These are phyloP conservation scores for Paramarasmius palmivorus DNA, from an alignment of 1,284 basidiomycete genomes.

Conservation along the genomic window DNA sequence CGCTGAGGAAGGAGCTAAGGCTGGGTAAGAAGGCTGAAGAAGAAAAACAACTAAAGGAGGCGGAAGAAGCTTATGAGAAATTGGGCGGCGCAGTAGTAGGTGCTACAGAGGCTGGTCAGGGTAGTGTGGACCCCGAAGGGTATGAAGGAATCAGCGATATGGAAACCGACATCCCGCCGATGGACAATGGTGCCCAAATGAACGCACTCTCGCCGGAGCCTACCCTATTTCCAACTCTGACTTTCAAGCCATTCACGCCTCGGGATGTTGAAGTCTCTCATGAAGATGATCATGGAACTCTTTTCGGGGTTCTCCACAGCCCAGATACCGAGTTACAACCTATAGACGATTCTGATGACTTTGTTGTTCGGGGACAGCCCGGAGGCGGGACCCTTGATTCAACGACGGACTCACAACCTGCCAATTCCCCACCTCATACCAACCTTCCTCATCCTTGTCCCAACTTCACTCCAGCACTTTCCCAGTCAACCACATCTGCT, in stretches of 20 bases:
- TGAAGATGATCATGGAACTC: not conserved
- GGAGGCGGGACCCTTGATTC: not conserved
- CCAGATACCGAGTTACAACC: not conserved
- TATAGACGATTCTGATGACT: not conserved
- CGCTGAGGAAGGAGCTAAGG: constrained; percentile 20
- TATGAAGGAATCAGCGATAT: not conserved
- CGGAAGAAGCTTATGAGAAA: not conserved
- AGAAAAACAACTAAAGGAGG: not conserved
- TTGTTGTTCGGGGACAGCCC: not conserved
- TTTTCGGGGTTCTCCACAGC: not conserved
- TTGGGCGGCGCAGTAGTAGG: too few species aligned
- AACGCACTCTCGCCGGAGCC: not conserved
- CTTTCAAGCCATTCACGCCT: not conserved
- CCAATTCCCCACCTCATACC: not conserved
- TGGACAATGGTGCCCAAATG: not conserved
- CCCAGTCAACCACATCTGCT: not conserved
- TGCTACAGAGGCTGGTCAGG: not conserved
- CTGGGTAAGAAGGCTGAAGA: not conserved
- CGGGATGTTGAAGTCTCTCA: not conserved
- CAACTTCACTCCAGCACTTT: not conserved
- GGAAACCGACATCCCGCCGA: not conserved
- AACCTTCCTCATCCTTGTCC: not conserved
- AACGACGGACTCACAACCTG: not conserved
- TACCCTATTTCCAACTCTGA: not conserved
- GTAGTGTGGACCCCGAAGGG: not conserved